Evolutionary conservation across 148 eudicot species (phyloP).

Genomic region (Cornus kousa): DNA sequence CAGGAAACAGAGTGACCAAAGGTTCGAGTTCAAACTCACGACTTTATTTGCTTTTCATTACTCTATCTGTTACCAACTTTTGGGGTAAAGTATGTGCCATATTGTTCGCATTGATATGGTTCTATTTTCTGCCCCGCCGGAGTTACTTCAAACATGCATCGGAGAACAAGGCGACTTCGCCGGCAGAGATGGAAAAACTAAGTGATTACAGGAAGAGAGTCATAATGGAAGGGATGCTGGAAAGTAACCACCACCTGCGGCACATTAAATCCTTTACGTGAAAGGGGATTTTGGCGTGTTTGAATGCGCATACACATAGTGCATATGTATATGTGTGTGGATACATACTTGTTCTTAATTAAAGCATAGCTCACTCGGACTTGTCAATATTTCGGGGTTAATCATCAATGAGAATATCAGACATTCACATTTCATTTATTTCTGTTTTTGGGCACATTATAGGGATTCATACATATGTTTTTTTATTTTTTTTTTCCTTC

Average conservation of each 20-base stretch:
- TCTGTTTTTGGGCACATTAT: no score
- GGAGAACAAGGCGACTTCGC: background rate
- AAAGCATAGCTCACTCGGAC: no score
- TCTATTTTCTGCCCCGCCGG: constrained; percentile 9
- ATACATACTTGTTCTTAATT: no score
- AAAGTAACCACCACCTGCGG: constrained; percentile 14
- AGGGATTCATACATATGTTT: no score
- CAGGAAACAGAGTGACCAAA: background rate
- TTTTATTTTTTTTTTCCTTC: no score
- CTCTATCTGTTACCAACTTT: constrained; percentile 13
- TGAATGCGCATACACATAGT: background rate
- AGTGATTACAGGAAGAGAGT: constrained; percentile 20
- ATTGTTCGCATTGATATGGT: constrained; percentile 11
- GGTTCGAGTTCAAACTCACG: background rate
- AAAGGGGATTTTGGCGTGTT: background rate
- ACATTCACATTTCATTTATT: no score
- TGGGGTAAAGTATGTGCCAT: constrained; percentile 21
- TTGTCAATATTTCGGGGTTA: no score
- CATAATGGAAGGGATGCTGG: constrained; percentile 24
- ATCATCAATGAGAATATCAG: no score
- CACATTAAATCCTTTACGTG: constrained; percentile 2
- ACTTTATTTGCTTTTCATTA: constrained; percentile 4
- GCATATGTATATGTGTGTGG: background rate
- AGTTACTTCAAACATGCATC: background rate
- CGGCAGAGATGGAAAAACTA: constrained; percentile 8